phyloP scores from a whole-genome alignment of 2,329 filamentous ascomycete genomes.

The Cordyceps cateniannulata region DNA sequence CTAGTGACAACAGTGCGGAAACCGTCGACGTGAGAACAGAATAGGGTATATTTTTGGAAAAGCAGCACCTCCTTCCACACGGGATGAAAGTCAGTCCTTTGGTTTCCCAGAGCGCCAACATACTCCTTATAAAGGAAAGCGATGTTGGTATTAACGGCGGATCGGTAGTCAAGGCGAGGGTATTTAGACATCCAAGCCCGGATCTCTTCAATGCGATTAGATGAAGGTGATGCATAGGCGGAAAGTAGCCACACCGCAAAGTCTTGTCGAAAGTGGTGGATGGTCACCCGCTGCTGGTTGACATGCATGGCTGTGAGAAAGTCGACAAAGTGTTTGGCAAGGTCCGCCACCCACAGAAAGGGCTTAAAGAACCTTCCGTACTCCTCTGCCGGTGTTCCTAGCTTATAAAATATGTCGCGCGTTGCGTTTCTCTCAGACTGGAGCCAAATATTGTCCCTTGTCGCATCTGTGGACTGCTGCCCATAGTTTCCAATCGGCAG shows the following conservation, averaged over 20 bases:
- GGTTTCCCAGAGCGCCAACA: conserved; percentile 36
- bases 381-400: conserved; percentile 48
- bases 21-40: conserved; percentile 10
- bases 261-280: conserved; percentile 48
- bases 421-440: conserved; percentile 42
- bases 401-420: conserved; percentile 54
- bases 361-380: conserved; percentile 57
- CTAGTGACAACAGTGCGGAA: conserved; percentile 61
- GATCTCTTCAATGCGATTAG: conserved; percentile 29
- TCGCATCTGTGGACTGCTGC: conserved; percentile 33
- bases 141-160: conserved; percentile 51
- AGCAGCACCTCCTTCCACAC: conserved; percentile 49
- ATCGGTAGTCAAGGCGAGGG: conserved; percentile 53
- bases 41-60: conserved; percentile 28
- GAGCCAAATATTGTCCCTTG: conserved; percentile 56
- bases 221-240: conserved; percentile 33
- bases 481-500: conserved; percentile 64
- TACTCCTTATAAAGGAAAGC: conserved; percentile 62
- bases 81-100: conserved; percentile 28
- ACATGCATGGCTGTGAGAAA: conserved; percentile 42
- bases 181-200: conserved; percentile 49
- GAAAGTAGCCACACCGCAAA: conserved; percentile 53
- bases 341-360: conserved; percentile 64
- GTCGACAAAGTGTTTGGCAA: conserved; percentile 67
- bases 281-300: conserved; percentile 30